Base-by-base conservation (phyloP, 106 monocot genomes). In the Dendrobium officinale region DNA sequence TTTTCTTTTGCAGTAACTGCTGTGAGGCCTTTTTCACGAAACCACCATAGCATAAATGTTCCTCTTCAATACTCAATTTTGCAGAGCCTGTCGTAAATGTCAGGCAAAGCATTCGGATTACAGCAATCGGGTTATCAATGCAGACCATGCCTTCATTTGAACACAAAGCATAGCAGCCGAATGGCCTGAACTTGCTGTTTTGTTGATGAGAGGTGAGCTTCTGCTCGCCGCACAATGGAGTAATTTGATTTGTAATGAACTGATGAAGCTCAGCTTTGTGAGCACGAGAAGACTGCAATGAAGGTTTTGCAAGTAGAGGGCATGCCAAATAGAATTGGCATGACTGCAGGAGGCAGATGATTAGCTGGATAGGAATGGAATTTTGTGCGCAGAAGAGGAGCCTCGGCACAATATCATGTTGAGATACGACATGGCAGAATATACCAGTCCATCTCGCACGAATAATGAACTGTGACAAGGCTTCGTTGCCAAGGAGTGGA, bases 341-440 rank as follows among this genome's bases (percentile, higher is more conserved):
- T 56, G 84, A 43, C 37, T 85, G 85, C 61, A 87, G 42, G 22
- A 81, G 44, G 26, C 73, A 56, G 3, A 54, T 13, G n/a, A 77
- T 67, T 2, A 85, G 55, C 16, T 80, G 80, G 2, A 81, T 81
- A 66, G 79, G 8, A 29, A 86, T 22, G 64, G 81, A 73, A n/a
- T 79, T 61, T 13, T 78, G 58, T 2, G 85, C 88, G 81, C 86
- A 86, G 77, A 90, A 90, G 78, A 90, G 82, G 58, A 88, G 88
- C 84, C 90, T 81, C 17, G 90, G 90, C 73, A 90, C 47, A 49
- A 88, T 67, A 55, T 90, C 90, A 37, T 81, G 84, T 76, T 85
- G 87, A 5, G 88, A 48, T 2, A 85, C 87, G 2, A 90, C 74
- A 51, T 90, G 90, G 81, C 85, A 90, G 81, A 90, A 90, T 24